Percentiles rank a stretch among this genome's conserved stretches.
phyloP scores from a whole-genome alignment of 331 rosid species.

The Pyrus hybrid region DNA sequence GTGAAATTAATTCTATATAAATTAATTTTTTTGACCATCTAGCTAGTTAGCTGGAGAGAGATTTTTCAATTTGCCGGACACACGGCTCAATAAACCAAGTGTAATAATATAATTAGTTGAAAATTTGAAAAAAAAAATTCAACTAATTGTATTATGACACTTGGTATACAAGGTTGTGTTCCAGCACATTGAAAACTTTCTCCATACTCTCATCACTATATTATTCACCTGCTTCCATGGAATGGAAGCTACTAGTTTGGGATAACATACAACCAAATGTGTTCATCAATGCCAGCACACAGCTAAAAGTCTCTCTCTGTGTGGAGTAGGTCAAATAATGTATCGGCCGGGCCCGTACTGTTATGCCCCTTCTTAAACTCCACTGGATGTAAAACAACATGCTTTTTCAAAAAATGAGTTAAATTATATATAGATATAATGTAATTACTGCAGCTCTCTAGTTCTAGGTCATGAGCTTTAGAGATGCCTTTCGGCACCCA shows the following conservation, averaged over 20 bases:
- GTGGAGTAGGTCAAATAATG: neutral
- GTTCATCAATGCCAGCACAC: neutral
- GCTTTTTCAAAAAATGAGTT: neutral
- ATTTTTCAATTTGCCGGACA: too few species aligned
- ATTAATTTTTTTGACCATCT: neutral
- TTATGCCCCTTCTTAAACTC: neutral
- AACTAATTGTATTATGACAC: too few species aligned
- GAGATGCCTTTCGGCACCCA: neutral
- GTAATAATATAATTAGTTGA: too few species aligned
- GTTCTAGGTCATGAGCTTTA: neutral
- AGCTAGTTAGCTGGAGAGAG: too few species aligned
- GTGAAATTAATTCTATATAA: neutral
- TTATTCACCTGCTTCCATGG: neutral
- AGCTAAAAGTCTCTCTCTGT: neutral
- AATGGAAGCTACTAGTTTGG: conserved; percentile 15
- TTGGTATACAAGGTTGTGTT: neutral
- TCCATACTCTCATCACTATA: neutral
- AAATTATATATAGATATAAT: neutral
- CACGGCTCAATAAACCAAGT: too few species aligned
- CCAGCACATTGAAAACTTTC: too few species aligned
- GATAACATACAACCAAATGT: conserved; percentile 26
- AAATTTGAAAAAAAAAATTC: too few species aligned
- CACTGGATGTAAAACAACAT: neutral
- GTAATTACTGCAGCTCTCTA: neutral
- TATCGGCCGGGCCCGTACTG: neutral